These are phyloP conservation scores for Anthracocystis setariae DNA, from an alignment of 1,284 basidiomycete species.

Conservation along the genomic window DNA sequence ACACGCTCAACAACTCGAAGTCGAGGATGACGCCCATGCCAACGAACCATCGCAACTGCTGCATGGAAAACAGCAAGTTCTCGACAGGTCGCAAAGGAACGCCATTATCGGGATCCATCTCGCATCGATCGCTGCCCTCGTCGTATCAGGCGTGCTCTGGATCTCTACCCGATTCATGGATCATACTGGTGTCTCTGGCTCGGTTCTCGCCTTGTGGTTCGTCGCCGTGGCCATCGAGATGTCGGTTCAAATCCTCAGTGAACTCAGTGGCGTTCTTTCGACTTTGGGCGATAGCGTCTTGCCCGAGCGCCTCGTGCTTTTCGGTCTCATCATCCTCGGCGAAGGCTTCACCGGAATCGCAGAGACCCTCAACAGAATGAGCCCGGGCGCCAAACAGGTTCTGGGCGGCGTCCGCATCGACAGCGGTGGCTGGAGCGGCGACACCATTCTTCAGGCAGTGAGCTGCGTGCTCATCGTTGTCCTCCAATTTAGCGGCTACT, in stretches of 20 bases:
- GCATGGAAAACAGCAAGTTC: no score
- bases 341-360: conserved; percentile 45
- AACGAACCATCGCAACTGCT: no score
- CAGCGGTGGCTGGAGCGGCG: conserved; percentile 38
- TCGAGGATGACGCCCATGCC: no score
- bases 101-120: conserved; percentile 17
- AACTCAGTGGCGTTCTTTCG: conserved; percentile 29
- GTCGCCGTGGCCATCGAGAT: conserved; percentile 32
- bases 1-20: not conserved
- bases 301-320: conserved; percentile 38
- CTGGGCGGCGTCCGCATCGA: conserved; percentile 20
- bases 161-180: conserved; percentile 25
- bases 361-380: conserved; percentile 42
- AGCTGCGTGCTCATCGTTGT: conserved; percentile 42
- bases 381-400: conserved; percentile 30
- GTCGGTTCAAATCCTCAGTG: conserved; percentile 22
- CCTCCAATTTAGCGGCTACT: conserved; percentile 45
- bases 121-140: conserved; percentile 21
- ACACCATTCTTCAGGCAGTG: conserved; percentile 35
- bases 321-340: conserved; percentile 49
- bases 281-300: conserved; percentile 24
- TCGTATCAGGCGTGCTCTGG: conserved; percentile 40
- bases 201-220: conserved; percentile 47
- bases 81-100: no score
- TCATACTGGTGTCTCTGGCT: conserved; percentile 13